Evolutionary conservation across 2,329 filamentous ascomycete genomes (phyloP), one percentile per base, ranked within the genome.

Genomic region (Amauroascus niger): DNA sequence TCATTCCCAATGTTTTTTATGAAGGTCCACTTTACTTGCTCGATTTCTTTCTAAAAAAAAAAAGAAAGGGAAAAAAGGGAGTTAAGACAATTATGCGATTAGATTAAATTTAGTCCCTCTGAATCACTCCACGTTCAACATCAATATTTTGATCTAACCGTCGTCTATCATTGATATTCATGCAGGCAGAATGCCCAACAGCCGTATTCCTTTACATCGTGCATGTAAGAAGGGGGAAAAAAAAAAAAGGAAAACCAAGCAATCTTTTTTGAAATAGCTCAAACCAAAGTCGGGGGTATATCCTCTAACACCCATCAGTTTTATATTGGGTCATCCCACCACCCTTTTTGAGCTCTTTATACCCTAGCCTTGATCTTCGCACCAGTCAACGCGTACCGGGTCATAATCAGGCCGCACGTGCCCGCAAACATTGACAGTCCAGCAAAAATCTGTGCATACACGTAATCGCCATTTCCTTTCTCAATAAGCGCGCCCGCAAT

Each of bases 401-500:
- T 69, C 14, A 63, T 67, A 16, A 70, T 48, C 57, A 79, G 60
- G 2, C 74, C 64, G n/a, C 67, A 51, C 24, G 64, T 64, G 26
- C 76, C 77, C 5, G 71, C 60, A 16, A 76, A 55, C 53, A 79
- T 65, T 13, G 67, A 65, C 49, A 65, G 62, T 0, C 72, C 77
- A 40, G 76, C 72, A 63, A 77, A 79, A 54, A 76, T 69, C 64
- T 80, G 76, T 14, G 76, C 74, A 60, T 74, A 75, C 33, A 76
- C 55, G 62, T 76, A 80, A 6, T 65, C 60, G 0, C 76, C 77
- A 9, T 67, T 58, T 22, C 71, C 68, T 9, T 60, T 65, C 55
- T 75, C 63, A 20, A 81, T 70, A 58, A 81, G 62, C 2, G 73
- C 74, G 2, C 78, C 79, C 1, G 73, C 76, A 55, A 80, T 77